Conservation (phyloP, 1,284 basidiomycete species). For the Amylostereum chailletii region DNA sequence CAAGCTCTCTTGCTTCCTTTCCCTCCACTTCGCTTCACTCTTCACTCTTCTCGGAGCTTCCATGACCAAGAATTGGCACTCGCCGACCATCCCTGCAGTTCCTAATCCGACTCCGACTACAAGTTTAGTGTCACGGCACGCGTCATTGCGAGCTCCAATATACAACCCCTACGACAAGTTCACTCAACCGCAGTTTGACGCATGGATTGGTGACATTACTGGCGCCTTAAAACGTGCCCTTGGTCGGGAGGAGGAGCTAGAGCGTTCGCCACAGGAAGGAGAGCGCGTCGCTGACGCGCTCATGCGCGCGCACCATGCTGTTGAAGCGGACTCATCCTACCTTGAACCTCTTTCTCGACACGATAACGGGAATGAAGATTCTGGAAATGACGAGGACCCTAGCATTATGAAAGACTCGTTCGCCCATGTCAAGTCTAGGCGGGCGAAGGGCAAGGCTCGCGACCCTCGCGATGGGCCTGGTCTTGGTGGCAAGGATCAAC, state of each 20-base stretch:
- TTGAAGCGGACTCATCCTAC: slow-evolving; percentile 8
- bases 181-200: slow-evolving; percentile 54
- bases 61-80: background rate
- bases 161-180: slow-evolving; percentile 65
- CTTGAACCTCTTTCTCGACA: slow-evolving; percentile 1
- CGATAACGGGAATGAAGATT: background rate
- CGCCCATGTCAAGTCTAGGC: slow-evolving; percentile 38
- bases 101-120: slow-evolving; percentile 3
- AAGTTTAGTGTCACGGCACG: slow-evolving; percentile 8
- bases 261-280: slow-evolving; percentile 7
- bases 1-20: background rate
- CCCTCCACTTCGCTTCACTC: background rate
- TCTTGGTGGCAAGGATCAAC: slow-evolving; percentile 31
- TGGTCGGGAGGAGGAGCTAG: slow-evolving; percentile 29
- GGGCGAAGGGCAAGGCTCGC: slow-evolving; percentile 51
- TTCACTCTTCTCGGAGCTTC: background rate
- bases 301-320: slow-evolving; percentile 10
- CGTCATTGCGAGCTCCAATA: slow-evolving; percentile 36
- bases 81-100: background rate
- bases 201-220: slow-evolving; percentile 58
- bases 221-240: slow-evolving; percentile 44
- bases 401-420: slow-evolving; percentile 42
- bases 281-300: slow-evolving; percentile 1
- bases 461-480: slow-evolving; percentile 51
- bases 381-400: slow-evolving; percentile 24